Percentiles rank a stretch among this genome's conserved stretches.
Conservation (phyloP, 768 basidiomycete genomes). For the Lactarius deliciosus region DNA sequence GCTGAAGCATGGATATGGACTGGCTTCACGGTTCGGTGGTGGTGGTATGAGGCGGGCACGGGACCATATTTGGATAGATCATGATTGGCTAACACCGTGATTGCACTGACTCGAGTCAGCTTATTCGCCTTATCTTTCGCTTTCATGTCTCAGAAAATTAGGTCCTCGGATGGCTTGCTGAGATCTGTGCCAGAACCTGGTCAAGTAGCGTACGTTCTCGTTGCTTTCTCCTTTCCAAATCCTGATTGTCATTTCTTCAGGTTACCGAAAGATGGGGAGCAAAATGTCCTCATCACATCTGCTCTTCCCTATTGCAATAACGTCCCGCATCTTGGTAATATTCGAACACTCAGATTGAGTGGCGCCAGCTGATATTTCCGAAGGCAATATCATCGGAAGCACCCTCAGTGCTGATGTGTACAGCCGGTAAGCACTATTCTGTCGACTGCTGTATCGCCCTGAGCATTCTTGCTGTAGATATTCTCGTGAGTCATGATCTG, state of each 20-base stretch:
- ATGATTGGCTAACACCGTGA: neutral
- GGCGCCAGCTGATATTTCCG: neutral
- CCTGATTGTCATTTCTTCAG: constrained; percentile 37
- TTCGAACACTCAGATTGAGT: constrained; percentile 26
- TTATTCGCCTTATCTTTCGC: neutral
- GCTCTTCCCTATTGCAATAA: constrained; percentile 97
- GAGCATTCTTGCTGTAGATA: constrained; percentile 44
- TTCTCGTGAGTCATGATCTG: constrained; percentile 47
- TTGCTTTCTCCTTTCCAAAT: constrained; percentile 10
- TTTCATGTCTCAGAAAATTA: constrained; percentile 41
- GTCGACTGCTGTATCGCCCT: constrained; percentile 15
- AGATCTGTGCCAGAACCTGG: constrained; percentile 44
- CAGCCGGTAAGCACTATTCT: constrained; percentile 67
- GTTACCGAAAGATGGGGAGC: constrained; percentile 80
- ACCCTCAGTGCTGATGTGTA: constrained; percentile 97
- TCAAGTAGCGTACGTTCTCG: constrained; percentile 44
- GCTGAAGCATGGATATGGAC: neutral
- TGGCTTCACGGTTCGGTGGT: neutral
- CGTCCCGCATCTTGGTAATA: constrained; percentile 87
- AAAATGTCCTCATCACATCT: constrained; percentile 89
- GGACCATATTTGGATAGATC: constrained; percentile 4
- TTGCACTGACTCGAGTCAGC: constrained; percentile 1
- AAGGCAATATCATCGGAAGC: constrained; percentile 91
- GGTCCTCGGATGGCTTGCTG: constrained; percentile 45
- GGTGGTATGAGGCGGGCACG: neutral